Conservation (phyloP, 768 basidiomycete species). For the Leccinum fibrillosum region DNA sequence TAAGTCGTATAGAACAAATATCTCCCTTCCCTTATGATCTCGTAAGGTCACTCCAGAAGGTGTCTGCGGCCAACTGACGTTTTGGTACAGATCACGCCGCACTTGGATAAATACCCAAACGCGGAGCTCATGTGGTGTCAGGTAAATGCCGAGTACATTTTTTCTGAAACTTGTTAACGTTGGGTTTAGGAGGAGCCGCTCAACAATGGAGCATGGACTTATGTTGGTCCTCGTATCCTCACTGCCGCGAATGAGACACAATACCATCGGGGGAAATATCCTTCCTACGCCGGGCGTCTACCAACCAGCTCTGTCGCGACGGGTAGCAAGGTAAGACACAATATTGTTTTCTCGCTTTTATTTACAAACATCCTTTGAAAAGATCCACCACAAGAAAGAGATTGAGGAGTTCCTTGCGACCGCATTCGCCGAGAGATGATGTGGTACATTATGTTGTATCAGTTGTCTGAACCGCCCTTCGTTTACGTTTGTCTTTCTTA, state of each 20-base stretch:
- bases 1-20: conserved; percentile 91
- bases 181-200: conserved; percentile 78
- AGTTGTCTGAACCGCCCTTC: neutral
- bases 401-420: conserved; percentile 68
- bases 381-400: conserved; percentile 89
- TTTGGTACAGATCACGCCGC: conserved; percentile 69
- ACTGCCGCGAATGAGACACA: conserved; percentile 90
- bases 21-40: conserved; percentile 98
- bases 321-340: conserved; percentile 70
- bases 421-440: conserved; percentile 46
- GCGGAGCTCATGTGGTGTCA: conserved; percentile 93
- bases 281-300: conserved; percentile 87
- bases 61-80: conserved; percentile 3
- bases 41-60: conserved; percentile 40
- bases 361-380: conserved; percentile 25
- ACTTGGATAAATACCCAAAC: conserved; percentile 96
- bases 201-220: conserved; percentile 97
- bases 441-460: neutral
- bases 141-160: conserved; percentile 31
- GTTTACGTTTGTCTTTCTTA: neutral
- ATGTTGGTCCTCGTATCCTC: conserved; percentile 88
- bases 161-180: neutral
- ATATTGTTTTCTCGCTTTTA: neutral
- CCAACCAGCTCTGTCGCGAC: conserved; percentile 92
- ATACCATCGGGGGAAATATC: conserved; percentile 89